Base-by-base conservation (phyloP, 129 eudicot species). In the Silybum marianum region DNA sequence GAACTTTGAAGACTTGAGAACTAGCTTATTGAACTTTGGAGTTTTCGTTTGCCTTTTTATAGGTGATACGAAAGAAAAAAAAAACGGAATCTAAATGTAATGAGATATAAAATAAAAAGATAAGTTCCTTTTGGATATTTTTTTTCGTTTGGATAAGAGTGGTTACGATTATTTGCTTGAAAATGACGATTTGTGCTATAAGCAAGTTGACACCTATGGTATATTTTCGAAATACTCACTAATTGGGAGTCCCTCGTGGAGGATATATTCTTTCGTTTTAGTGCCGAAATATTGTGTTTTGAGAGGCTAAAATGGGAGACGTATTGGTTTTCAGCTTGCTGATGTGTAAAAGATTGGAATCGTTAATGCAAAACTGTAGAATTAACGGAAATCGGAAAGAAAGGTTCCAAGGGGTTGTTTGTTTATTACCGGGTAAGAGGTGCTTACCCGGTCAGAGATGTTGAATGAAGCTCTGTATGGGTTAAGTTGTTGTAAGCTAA, bases 201-300 rank as follows among this genome's bases (percentile, higher is more conserved):
- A 84, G 78, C 90, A 85, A 85, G 82, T 72, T 82, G 90, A 87
- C 89, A 74, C 79, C 36, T 82, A 30, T 63, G 78, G 78, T 75
- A 76, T 84, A 75, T 58, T 75, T 80, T 54, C 78, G 54, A 9
- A 14, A 6, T 40, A 19, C 67, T 30, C 60, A 36, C 72, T 72
- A 2, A 19, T 32, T 38, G 25, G 60, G n/a, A 58, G 66, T 58
- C 23, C 66, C 23, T 4, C 66, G 75, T 77, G 75, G 79, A 42
- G 86, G n/a, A 83, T 78, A 78, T 78, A 72, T 83, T 83, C 83
- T 83, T 83, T 18, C 24, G 71, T 83, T 77, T 42, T 42, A 78
- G 79, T 72, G 83, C 24, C 58, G 9, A 68, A 67, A 80, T 23
- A 75, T 32, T 68, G 14, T 48, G 34, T 75, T 28, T 28, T 36